phyloP scores from a whole-genome alignment of 352 stramenopile genomes.

The Thalassiosira ordinaria region DNA sequence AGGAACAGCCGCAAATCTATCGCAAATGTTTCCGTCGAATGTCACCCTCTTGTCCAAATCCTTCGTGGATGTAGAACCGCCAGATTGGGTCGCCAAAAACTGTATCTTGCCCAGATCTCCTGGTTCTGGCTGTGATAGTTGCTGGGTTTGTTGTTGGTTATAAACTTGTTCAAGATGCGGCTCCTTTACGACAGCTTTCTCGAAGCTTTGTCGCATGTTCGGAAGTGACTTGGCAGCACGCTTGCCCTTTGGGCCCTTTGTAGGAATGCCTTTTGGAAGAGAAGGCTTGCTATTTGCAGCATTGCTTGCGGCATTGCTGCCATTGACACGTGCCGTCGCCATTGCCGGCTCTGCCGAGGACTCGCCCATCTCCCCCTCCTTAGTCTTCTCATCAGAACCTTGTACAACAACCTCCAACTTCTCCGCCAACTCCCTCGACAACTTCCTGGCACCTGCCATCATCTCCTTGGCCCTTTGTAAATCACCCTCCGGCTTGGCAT shows the following conservation, averaged over 20 bases:
- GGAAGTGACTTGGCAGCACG: neutral
- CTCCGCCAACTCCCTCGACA: neutral
- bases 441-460: neutral
- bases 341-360: too few relatives aligned
- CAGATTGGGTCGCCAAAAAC: constrained; percentile 4
- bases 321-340: neutral
- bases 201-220: neutral
- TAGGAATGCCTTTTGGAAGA: neutral
- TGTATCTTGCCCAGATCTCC: constrained; percentile 11
- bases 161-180: too few relatives aligned
- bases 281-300: neutral
- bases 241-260: neutral
- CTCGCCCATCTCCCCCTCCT: too few relatives aligned
- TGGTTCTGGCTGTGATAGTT: neutral
- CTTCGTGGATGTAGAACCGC: neutral
- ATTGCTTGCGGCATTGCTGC: neutral
- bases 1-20: neutral
- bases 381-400: neutral
- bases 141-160: neutral
- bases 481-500: neutral
- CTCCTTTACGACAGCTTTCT: neutral
- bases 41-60: constrained; percentile 18
- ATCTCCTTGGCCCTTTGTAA: neutral
- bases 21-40: constrained; percentile 5
- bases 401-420: neutral